These are phyloP conservation scores for Asclepias syriaca DNA, from an alignment of 257 asterid genomes.

Conservation along the genomic window DNA sequence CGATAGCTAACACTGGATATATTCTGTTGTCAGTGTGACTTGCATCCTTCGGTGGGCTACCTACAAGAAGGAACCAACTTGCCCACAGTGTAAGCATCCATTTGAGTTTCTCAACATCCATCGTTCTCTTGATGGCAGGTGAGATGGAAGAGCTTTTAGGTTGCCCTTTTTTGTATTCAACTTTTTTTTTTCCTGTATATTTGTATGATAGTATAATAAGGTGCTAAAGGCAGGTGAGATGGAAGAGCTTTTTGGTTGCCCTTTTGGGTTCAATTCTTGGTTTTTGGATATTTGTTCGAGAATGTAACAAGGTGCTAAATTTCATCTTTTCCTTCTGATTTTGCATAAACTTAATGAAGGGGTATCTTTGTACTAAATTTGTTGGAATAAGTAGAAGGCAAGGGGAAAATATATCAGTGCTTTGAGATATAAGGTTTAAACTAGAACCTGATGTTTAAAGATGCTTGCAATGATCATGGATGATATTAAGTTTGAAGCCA, in stretches of 20 bases:
- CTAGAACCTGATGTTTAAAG: not conserved
- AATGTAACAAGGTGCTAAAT: not conserved
- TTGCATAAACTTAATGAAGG: not conserved
- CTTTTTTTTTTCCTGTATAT: not conserved
- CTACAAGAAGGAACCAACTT: constrained; percentile 66
- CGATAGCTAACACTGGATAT: not conserved
- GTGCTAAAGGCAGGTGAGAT: constrained; percentile 53
- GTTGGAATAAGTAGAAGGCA: constrained; percentile 4
- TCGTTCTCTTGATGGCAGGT: constrained; percentile 97
- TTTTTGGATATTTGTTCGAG: not conserved
- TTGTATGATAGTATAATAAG: not conserved
- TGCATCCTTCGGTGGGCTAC: constrained; percentile 94
- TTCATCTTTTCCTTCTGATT: not conserved
- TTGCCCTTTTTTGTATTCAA: not conserved
- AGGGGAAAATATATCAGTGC: too few species aligned
- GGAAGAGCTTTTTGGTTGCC: not conserved
- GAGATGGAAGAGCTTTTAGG: not conserved
- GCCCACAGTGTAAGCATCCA: constrained; percentile 87
- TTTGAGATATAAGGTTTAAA: not conserved
- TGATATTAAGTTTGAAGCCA: not conserved
- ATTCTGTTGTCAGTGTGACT: constrained; percentile 46
- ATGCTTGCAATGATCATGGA: not conserved
- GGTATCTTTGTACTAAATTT: not conserved
- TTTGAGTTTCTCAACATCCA: constrained; percentile 70
- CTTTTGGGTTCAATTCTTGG: not conserved